Base-by-base conservation (phyloP, 495 filamentous ascomycete species). In the Tuber melanosporum region DNA sequence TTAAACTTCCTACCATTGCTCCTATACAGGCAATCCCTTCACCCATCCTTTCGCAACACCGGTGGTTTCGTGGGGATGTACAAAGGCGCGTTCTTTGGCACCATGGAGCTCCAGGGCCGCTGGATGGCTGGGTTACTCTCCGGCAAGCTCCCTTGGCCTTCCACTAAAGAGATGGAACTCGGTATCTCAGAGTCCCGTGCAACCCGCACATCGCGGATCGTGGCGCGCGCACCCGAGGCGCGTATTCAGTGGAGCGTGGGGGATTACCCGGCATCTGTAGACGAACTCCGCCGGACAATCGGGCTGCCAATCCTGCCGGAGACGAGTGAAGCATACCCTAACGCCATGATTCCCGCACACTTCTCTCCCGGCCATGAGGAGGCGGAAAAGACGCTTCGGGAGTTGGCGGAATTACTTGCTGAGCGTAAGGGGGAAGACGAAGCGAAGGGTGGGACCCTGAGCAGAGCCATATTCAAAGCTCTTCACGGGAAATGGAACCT, bases 91-190 rank as follows among this genome's bases (percentile, higher is more conserved):
- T 97, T 92, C 84, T 97, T 93, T 91, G 92, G 91, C 0, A 88
- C 92, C 1, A 92, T 95, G 87, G 94, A 97, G 81, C 90, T 94
- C 89, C 94, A 97, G 84, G 92, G 93, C 0, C 88, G 90, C 20
- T 89, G 90, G 75, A 81, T 95, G 3, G 87, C 87, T 0, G 75
- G 82, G 7, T 72, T 81, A 22, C 90, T 89, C 86, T 72, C 83
- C 3, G 79, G 80, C 70, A 72, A 45, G 36, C 19, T 75, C 70
- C 0, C 69, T 70, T 74, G 81, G 75, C 76, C 71, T 77, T 49
- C 43, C 73, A 36, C 66, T 12, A 47, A 77, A 49, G 78, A 83
- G 19, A 72, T 81, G 43, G 74, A 78, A 5, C 41, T 74, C 52
- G 80, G 74, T 26, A 79, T 80, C 44, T 42, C 77, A 9, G 83